Evolutionary conservation across 1,284 basidiomycete genomes (phyloP).

Genomic region (Coriolopsis trogii): DNA sequence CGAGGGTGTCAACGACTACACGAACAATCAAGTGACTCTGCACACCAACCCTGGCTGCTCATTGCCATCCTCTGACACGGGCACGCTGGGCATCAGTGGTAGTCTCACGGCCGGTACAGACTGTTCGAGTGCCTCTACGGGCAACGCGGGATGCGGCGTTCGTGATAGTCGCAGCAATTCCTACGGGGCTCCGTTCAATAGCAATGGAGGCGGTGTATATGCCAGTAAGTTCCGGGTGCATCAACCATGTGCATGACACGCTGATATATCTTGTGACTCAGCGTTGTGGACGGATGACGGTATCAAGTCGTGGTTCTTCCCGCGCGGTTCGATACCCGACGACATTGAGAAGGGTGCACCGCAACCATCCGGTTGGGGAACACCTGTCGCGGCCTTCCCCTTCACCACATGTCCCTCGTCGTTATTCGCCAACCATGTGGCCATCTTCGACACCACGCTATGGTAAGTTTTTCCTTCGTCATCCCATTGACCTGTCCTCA

Average conservation of each 20-base stretch:
- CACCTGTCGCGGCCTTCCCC: slow-evolving; percentile 73
- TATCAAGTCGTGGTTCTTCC: slow-evolving; percentile 79
- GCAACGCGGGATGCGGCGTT: slow-evolving; percentile 73
- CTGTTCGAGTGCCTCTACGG: slow-evolving; percentile 62
- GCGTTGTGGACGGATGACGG: slow-evolving; percentile 74
- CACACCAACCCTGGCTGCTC: slow-evolving; percentile 78
- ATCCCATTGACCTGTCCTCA: too few relatives aligned
- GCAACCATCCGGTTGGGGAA: slow-evolving; percentile 74
- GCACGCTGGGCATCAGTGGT: slow-evolving; percentile 56
- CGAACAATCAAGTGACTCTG: slow-evolving; percentile 79
- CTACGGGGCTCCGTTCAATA: slow-evolving; percentile 72
- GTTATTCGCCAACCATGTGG: slow-evolving; percentile 74
- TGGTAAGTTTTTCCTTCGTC: slow-evolving; percentile 53
- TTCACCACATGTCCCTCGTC: slow-evolving; percentile 69
- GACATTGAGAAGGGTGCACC: slow-evolving; percentile 75
- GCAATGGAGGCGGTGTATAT: slow-evolving; percentile 76
- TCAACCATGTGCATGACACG: too few relatives aligned
- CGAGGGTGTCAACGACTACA: slow-evolving; percentile 81
- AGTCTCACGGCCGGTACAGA: slow-evolving; percentile 63
- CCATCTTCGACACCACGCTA: slow-evolving; percentile 82
- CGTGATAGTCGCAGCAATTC: slow-evolving; percentile 52
- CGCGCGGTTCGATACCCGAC: slow-evolving; percentile 64
- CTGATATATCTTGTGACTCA: slow-evolving; percentile 34
- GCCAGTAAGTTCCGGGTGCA: slow-evolving; percentile 55
- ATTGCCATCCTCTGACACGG: slow-evolving; percentile 53